Evolutionary conservation across 2,329 filamentous ascomycete species (phyloP), one percentile per base, ranked within the genome.

Genomic region (Epichloe glyceriae): DNA sequence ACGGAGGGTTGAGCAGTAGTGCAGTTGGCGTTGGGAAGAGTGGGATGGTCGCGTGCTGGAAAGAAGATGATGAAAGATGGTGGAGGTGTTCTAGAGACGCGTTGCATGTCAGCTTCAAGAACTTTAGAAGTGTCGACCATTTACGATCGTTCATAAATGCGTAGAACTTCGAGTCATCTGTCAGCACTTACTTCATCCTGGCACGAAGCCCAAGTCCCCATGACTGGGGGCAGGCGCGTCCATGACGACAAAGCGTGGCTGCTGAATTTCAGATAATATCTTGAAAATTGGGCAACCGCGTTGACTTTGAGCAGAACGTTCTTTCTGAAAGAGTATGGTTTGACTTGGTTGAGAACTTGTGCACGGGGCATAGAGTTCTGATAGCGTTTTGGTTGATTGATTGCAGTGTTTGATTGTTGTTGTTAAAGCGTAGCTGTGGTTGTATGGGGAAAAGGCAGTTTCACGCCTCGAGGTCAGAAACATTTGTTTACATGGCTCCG

Each of bases 51-150:
- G 33, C 41, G 48, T 47, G 48, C 53, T 17, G 63, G 54, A 45
- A 65, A 64, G 55, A 57, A 63, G 1, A 53, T 46, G 49, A 61
- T 49, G 50, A 64, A 65, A 8, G 59, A 55, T 22, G 51, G 37
- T 11, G 58, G 50, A 57, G 56, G 14, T 56, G 37, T 60, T 64
- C 20, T 38, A 34, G 8, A 46, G 45, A 42, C 30, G 33, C 48
- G 46, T 34, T 35, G 30, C 48, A 50, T 42, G 53, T 64, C 40
- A 64, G 56, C 20, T 46, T 46, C 35, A 46, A 42, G 48, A 41
- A 33, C 12, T 45, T 38, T 17, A 33, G 45, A 44, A 17, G 15
- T 8, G n/a, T 40, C 46, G 15, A 40, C 20, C 37, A 22, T 30
- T 22, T 3, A 14, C 20, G 10, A 11, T 30, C 10, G 11, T 30